phyloP scores from a whole-genome alignment of 2,329 filamentous ascomycete genomes.

The Knoxdaviesia proteae region DNA sequence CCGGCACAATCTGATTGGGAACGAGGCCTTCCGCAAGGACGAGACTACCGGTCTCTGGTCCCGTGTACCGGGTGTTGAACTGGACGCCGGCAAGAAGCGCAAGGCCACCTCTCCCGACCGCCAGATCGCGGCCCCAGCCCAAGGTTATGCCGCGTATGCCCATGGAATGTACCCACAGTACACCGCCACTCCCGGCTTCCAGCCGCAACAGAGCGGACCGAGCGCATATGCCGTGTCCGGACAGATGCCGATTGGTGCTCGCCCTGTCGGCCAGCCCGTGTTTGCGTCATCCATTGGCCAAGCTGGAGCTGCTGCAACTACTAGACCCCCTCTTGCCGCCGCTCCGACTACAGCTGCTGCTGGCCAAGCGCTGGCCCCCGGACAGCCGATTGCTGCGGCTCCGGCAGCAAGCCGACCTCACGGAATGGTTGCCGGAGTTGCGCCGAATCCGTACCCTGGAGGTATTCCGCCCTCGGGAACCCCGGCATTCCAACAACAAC shows the following conservation, averaged over 20 bases:
- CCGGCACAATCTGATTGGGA: conserved; percentile 41
- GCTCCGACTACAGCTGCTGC: conserved; percentile 1
- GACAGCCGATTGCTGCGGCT: not conserved
- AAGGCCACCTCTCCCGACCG: conserved; percentile 32
- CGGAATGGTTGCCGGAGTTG: no score
- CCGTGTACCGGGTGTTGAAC: conserved; percentile 33
- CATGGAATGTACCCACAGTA: conserved; percentile 11
- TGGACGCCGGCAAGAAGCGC: conserved; percentile 40
- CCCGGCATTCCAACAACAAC: no score
- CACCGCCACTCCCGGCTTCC: conserved; percentile 3
- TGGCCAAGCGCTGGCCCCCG: not conserved
- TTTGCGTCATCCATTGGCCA: no score
- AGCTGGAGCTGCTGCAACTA: no score
- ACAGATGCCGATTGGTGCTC: not conserved
- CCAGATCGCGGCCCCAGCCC: conserved; percentile 11
- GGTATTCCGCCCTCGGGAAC: no score
- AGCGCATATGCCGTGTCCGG: not conserved
- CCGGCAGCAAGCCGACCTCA: no score
- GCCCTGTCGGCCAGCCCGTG: not conserved
- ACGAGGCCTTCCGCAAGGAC: conserved; percentile 38
- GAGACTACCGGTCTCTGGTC: conserved; percentile 35
- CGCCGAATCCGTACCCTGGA: no score
- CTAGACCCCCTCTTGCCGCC: no score
- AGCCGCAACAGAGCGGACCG: conserved; percentile 1
- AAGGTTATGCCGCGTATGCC: conserved; percentile 12